These are phyloP conservation scores for Corchorus olitorius DNA, from an alignment of 345 rosid species.

Conservation along the genomic window DNA sequence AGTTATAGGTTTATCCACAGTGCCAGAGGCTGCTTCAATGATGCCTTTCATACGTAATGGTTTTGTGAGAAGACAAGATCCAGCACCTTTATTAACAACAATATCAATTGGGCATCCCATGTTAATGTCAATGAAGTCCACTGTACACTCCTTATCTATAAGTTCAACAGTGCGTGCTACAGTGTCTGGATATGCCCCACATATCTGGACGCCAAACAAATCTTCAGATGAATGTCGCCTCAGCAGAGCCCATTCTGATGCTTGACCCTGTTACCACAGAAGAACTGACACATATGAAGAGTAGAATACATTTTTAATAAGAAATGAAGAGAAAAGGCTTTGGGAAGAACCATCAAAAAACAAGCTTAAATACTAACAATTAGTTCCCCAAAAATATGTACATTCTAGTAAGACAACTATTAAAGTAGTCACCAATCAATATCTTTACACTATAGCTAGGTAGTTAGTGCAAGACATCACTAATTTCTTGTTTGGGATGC, in stretches of 20 bases:
- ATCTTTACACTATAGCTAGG: not conserved
- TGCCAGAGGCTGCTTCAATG: constrained; percentile 64
- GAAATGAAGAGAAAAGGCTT: not conserved
- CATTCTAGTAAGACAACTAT: not conserved
- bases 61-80: constrained; percentile 83
- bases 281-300: not conserved
- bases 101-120: constrained; percentile 98
- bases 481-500: not conserved
- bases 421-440: not conserved
- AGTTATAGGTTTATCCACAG: constrained; percentile 82
- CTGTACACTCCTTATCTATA: constrained; percentile 69
- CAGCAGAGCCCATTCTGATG: constrained; percentile 98
- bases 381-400: not conserved
- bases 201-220: constrained; percentile 94
- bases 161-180: constrained; percentile 76
- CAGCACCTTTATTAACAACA: constrained; percentile 93
- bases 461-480: not conserved
- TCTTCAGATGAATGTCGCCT: constrained; percentile 90
- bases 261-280: constrained; percentile 67
- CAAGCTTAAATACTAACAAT: not conserved
- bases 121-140: constrained; percentile 93
- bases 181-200: constrained; percentile 81
- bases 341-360: not conserved
- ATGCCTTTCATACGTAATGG: constrained; percentile 81
- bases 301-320: not conserved